Evolutionary conservation across 2,329 filamentous ascomycete species (phyloP).

Genomic region (Claviceps maximensis): DNA sequence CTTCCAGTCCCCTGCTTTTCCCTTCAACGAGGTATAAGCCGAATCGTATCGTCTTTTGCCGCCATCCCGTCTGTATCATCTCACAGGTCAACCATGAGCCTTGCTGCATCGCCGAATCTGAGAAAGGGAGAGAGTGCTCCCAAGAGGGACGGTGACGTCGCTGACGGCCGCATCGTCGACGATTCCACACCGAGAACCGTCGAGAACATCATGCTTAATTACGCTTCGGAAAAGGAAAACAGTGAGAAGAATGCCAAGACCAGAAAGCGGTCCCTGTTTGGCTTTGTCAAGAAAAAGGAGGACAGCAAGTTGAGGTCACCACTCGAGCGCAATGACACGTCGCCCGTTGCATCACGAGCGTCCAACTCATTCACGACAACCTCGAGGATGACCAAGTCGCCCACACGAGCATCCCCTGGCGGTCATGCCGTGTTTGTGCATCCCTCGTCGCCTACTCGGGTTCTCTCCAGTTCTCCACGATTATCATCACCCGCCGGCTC

Average conservation of each 20-base stretch:
- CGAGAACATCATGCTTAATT: constrained; percentile 15
- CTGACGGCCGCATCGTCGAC: constrained; percentile 15
- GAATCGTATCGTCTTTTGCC: neutral
- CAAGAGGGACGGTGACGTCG: constrained; percentile 8
- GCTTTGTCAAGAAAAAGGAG: constrained; percentile 49
- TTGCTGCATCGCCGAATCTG: constrained; percentile 15
- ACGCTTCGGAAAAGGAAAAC: constrained; percentile 16
- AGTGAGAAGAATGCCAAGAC: constrained; percentile 18
- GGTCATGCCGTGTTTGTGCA: constrained; percentile 29
- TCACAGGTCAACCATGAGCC: constrained; percentile 14
- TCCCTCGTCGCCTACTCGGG: constrained; percentile 52
- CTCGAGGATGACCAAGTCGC: constrained; percentile 25
- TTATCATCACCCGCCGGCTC: constrained; percentile 65
- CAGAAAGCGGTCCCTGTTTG: constrained; percentile 46
- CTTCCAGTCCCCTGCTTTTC: neutral
- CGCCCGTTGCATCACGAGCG: constrained; percentile 10
- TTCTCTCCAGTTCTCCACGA: constrained; percentile 57
- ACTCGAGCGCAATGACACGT: constrained; percentile 20
- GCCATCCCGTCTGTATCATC: neutral
- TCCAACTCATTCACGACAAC: constrained; percentile 1
- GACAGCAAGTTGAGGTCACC: constrained; percentile 25
- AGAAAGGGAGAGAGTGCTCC: constrained; percentile 7
- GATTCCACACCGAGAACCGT: constrained; percentile 20
- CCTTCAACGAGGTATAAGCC: neutral
- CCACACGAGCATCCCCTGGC: constrained; percentile 14